Conservation (phyloP, 2,329 filamentous ascomycete species). For the Fusarium sp. region DNA sequence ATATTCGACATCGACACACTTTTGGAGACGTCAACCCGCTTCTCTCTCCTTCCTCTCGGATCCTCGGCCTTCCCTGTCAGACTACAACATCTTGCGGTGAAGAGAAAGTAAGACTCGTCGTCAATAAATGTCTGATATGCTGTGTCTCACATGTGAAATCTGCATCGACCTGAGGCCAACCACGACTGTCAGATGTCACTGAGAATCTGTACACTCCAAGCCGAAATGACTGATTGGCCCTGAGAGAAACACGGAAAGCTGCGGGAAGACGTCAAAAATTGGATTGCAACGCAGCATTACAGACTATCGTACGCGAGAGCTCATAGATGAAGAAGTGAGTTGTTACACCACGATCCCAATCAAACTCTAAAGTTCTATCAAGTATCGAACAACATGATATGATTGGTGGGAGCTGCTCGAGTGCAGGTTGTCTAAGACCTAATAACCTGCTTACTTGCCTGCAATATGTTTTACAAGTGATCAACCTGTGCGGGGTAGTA, state of each 20-base stretch:
- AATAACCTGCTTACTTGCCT: neutral
- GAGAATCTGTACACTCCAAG: neutral
- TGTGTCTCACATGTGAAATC: neutral
- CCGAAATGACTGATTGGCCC: neutral
- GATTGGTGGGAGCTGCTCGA: neutral
- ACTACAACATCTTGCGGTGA: neutral
- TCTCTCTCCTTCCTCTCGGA: neutral
- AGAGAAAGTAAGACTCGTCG: no score
- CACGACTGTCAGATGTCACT: neutral
- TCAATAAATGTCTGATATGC: neutral
- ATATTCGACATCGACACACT: neutral
- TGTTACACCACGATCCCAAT: no score
- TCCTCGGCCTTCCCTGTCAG: no score
- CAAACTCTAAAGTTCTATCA: no score
- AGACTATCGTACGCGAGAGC: neutral
- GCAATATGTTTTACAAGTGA: neutral
- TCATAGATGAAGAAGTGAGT: no score
- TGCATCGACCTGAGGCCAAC: neutral
- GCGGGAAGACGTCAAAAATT: neutral
- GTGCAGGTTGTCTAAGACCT: neutral
- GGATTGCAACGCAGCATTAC: neutral
- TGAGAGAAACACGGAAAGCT: neutral
- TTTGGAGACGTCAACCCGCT: fast-evolving
- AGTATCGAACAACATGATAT: no score
- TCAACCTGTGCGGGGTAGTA: neutral